Conservation (phyloP, 2,329 filamentous ascomycete genomes). For the Coniochaeta prunicola region DNA sequence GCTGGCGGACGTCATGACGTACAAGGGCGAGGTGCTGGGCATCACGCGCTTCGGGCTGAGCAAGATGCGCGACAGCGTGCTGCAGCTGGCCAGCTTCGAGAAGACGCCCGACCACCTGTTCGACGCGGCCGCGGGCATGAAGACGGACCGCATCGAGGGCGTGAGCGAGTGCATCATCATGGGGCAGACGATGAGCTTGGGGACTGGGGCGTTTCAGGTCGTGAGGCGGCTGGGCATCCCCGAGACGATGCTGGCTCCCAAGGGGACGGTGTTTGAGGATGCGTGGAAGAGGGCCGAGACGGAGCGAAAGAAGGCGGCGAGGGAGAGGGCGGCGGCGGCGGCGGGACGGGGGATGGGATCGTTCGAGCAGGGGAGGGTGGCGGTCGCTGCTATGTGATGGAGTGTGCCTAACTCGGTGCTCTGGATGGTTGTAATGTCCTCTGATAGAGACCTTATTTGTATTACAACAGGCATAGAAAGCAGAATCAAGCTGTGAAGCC, state of each 20-base stretch:
- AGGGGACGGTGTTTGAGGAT: conserved; percentile 66
- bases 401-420: no score
- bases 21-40: conserved; percentile 92
- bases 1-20: conserved; percentile 97
- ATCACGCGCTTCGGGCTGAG: conserved; percentile 94
- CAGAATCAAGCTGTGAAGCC: no score
- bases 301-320: conserved; percentile 1
- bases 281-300: conserved; percentile 39
- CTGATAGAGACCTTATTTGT: no score
- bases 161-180: conserved; percentile 97
- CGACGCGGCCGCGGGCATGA: conserved; percentile 86
- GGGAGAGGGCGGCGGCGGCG: neutral
- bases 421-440: no score
- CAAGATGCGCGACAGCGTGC: conserved; percentile 91
- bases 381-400: neutral
- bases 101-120: conserved; percentile 98
- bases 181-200: conserved; percentile 87
- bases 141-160: conserved; percentile 85
- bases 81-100: conserved; percentile 93
- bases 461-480: no score
- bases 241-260: conserved; percentile 47
- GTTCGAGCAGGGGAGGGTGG: neutral
- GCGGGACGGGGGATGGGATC: neutral
- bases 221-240: conserved; percentile 67
- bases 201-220: conserved; percentile 88